phyloP scores from a whole-genome alignment of 2,329 filamentous ascomycete species.

The Xylariaceae sp. region DNA sequence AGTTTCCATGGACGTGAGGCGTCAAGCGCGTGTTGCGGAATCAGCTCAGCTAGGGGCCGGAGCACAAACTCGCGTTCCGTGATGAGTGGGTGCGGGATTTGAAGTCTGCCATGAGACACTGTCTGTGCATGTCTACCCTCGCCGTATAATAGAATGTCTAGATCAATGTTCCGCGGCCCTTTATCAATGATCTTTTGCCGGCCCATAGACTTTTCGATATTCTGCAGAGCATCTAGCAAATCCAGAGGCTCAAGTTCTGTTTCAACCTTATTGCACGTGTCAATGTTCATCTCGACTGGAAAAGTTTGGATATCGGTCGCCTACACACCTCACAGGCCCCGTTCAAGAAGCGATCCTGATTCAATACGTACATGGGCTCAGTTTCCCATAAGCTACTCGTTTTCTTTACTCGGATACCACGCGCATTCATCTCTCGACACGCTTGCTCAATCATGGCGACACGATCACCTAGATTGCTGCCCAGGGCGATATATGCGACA shows the following conservation, averaged over 20 bases:
- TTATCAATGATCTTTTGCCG: constrained; percentile 85
- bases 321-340: constrained; percentile 81
- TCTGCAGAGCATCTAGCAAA: constrained; percentile 76
- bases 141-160: constrained; percentile 86
- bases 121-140: constrained; percentile 41
- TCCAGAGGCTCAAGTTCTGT: constrained; percentile 71
- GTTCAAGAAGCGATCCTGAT: constrained; percentile 87
- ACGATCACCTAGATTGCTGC: constrained; percentile 88
- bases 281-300: background rate
- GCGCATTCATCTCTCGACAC: constrained; percentile 69
- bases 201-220: constrained; percentile 76
- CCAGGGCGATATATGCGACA: constrained; percentile 77
- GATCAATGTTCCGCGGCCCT: constrained; percentile 88
- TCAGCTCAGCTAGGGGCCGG: constrained; percentile 74
- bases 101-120: constrained; percentile 68
- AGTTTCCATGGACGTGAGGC: constrained; percentile 55
- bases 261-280: constrained; percentile 58
- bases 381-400: constrained; percentile 94
- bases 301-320: background rate
- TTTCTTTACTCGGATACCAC: constrained; percentile 67
- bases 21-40: constrained; percentile 52
- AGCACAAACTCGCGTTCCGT: constrained; percentile 91
- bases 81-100: constrained; percentile 80
- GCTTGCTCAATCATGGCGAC: constrained; percentile 81
- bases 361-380: constrained; percentile 90